These are phyloP conservation scores for Diaporthe vaccinii DNA, from an alignment of 2,329 filamentous ascomycete genomes.

Conservation along the genomic window DNA sequence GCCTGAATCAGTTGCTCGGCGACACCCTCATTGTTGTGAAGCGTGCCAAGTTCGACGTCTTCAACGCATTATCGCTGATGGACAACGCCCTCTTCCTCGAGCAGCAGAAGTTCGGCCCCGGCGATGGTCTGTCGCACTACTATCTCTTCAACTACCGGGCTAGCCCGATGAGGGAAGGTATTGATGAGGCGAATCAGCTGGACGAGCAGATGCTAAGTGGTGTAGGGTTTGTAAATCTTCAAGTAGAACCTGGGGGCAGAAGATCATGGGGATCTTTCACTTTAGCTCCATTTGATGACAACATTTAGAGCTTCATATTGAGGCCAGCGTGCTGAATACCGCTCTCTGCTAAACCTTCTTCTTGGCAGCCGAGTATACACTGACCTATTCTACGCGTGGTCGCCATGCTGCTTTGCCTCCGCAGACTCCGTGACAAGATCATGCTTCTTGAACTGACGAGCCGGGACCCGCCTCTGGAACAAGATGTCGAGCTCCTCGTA, in stretches of 20 bases:
- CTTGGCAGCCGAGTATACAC: background rate
- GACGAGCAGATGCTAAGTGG: background rate
- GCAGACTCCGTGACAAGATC: background rate
- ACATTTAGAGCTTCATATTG: background rate
- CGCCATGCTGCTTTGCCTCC: background rate
- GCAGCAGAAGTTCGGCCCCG: background rate
- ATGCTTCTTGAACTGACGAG: slow-evolving; percentile 54
- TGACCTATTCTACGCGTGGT: background rate
- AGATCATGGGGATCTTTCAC: no score
- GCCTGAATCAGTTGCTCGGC: background rate
- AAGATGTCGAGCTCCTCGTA: slow-evolving; percentile 69
- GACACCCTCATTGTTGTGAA: background rate
- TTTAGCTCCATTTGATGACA: no score
- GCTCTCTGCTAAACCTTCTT: accelerated
- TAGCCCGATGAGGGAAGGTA: background rate
- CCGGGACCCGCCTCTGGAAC: slow-evolving; percentile 60
- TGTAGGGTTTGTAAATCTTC: background rate
- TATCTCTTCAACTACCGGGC: background rate
- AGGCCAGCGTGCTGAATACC: no score
- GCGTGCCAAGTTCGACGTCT: background rate
- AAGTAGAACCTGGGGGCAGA: accelerated
- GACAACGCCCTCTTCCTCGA: background rate
- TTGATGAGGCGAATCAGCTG: background rate
- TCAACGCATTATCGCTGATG: background rate
- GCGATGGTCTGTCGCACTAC: background rate